phyloP scores from a whole-genome alignment of 345 rosid genomes.

The Corchorus olitorius region DNA sequence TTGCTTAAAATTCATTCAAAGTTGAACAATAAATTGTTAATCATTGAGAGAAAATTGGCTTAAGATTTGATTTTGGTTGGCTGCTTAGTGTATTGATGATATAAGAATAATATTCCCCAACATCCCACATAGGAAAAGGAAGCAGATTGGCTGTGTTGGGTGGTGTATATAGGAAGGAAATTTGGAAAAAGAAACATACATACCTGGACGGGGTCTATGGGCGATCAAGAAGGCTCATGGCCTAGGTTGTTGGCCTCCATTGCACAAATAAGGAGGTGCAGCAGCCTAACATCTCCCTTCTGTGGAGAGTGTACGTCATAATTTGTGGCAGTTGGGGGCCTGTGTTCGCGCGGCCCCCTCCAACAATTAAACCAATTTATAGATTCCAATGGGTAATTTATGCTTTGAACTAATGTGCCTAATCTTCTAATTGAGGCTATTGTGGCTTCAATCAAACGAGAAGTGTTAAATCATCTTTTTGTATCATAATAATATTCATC shows the following conservation, averaged over 20 bases:
- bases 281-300: conserved; percentile 12
- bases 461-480: too few relatives aligned
- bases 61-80: not conserved
- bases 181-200: not conserved
- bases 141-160: not conserved
- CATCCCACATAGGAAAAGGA: not conserved
- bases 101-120: not conserved
- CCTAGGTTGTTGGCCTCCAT: conserved; percentile 24
- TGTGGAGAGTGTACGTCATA: conserved; percentile 35
- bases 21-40: too few relatives aligned
- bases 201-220: conserved; percentile 37
- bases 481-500: too few relatives aligned
- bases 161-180: not conserved
- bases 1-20: too few relatives aligned
- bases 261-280: not conserved
- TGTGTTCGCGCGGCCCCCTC: conserved; percentile 14
- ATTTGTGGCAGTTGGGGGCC: conserved; percentile 31
- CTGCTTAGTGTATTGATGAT: not conserved
- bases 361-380: not conserved
- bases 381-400: too few relatives aligned
- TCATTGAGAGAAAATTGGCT: too few relatives aligned
- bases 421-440: too few relatives aligned
- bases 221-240: conserved; percentile 26
- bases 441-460: too few relatives aligned
- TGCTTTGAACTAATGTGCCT: too few relatives aligned